Base-by-base conservation (phyloP, 129 eudicot genomes). In the Rutidosis leptorrhynchoides region DNA sequence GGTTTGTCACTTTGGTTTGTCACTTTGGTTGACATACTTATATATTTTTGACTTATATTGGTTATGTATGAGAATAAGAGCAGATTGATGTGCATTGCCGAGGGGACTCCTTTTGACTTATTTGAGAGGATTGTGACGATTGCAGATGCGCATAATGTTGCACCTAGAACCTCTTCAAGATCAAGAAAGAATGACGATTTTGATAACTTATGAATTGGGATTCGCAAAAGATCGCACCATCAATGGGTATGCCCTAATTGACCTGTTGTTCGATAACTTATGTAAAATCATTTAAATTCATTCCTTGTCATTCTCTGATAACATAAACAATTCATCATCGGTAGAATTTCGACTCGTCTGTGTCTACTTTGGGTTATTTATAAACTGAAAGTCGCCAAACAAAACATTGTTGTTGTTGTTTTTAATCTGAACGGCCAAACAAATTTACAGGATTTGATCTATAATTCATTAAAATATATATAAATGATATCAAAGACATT, bases 211-310 rank as follows among this genome's bases (percentile, higher is more conserved):
- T 57, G 96, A 87, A 49, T 77, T 91, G 68, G 96, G 94, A 25
- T 91, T 91, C 23, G 90, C 96, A 0, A 91, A 91, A 80, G 97
- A 91, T 65, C 96, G 97, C 53, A 91, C 97, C 73, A 87, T 91
- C 64, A 91, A 96, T 60, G n/a, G n/a, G n/a, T n/a, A n/a, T n/a
- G n/a, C n/a, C n/a, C n/a, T n/a, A n/a, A n/a, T n/a, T n/a, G n/a
- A n/a, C n/a, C n/a, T n/a, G n/a, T n/a, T n/a, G n/a, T n/a, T n/a
- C n/a, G n/a, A n/a, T n/a, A n/a, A n/a, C n/a, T n/a, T n/a, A n/a
- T n/a, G n/a, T n/a, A n/a, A n/a, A n/a, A n/a, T n/a, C n/a, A n/a
- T n/a, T n/a, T n/a, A n/a, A 17, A 32, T 9, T 16, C 7, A n/a
- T 27, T 46, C 16, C 30, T 6, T 11, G 11, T n/a, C 17, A 0